Conservation (phyloP, 176 grass and related monocot species). For the Alloteropsis semialata region DNA sequence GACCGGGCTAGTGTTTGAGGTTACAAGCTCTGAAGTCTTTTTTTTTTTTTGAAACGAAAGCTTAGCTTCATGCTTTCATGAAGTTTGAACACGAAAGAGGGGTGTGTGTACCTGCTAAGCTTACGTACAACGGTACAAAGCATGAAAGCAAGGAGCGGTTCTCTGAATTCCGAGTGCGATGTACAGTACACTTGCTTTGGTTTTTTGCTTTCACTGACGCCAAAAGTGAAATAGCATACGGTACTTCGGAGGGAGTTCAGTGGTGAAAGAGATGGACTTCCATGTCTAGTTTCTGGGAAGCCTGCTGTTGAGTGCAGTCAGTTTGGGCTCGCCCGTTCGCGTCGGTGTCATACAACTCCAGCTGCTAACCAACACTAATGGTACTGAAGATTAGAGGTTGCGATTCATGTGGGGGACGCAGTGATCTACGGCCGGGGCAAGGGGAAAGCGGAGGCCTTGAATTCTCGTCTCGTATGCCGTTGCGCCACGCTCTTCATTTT, state of each 20-base stretch:
- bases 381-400: not conserved
- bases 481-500: not conserved
- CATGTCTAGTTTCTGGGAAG: not conserved
- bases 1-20: not conserved
- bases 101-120: not conserved
- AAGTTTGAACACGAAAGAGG: too few species aligned
- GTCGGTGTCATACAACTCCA: not conserved
- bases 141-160: not conserved
- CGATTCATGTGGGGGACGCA: not conserved
- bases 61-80: too few species aligned
- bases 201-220: constrained; percentile 4
- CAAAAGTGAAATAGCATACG: not conserved
- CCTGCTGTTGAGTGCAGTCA: not conserved
- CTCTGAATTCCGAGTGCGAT: not conserved
- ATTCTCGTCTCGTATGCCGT: not conserved
- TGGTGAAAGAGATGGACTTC: not conserved
- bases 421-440: not conserved
- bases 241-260: not conserved
- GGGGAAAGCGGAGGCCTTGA: not conserved
- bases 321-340: not conserved
- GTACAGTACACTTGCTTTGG: not conserved
- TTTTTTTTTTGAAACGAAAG: too few species aligned
- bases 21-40: not conserved
- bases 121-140: not conserved
- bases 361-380: not conserved